phyloP scores from a whole-genome alignment of 2,329 filamentous ascomycete genomes.

The Pestalotiopsis fici region DNA sequence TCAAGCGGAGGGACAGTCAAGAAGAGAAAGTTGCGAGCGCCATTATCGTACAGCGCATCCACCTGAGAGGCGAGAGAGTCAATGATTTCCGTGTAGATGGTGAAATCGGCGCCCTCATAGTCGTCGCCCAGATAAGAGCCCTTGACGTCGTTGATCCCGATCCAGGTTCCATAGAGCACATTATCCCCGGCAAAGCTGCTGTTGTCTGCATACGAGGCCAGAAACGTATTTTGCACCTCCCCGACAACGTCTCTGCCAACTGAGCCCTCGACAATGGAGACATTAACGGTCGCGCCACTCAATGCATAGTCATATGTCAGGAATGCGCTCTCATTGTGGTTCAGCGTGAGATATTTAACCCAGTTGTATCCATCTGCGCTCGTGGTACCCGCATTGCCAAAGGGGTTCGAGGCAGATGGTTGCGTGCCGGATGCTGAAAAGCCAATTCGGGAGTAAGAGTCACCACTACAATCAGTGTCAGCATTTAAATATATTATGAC shows the following conservation, averaged over 20 bases:
- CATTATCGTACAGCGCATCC: constrained; percentile 49
- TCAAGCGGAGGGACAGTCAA: constrained; percentile 62
- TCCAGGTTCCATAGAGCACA: constrained; percentile 49
- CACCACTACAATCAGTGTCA: background rate
- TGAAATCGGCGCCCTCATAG: background rate
- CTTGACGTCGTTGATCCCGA: constrained; percentile 55
- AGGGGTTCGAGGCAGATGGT: constrained; percentile 41
- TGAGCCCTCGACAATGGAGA: constrained; percentile 52
- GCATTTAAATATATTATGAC: background rate
- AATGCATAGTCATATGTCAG: constrained; percentile 55
- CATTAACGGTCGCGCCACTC: constrained; percentile 55
- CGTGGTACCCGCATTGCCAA: constrained; percentile 60
- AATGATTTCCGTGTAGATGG: constrained; percentile 8
- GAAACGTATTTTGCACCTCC: constrained; percentile 17
- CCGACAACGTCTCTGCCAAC: constrained; percentile 17
- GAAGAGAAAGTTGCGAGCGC: constrained; percentile 59
- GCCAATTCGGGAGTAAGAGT: background rate
- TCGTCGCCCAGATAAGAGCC: background rate
- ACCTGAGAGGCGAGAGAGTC: constrained; percentile 24
- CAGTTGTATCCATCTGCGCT: constrained; percentile 41
- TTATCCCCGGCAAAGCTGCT: constrained; percentile 31
- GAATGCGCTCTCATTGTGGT: constrained; percentile 46
- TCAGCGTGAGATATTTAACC: constrained; percentile 38
- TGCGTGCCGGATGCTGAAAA: background rate
- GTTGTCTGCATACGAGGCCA: constrained; percentile 38